phyloP scores from a whole-genome alignment of 495 filamentous ascomycete species.

The Aspergillus nidulans region DNA sequence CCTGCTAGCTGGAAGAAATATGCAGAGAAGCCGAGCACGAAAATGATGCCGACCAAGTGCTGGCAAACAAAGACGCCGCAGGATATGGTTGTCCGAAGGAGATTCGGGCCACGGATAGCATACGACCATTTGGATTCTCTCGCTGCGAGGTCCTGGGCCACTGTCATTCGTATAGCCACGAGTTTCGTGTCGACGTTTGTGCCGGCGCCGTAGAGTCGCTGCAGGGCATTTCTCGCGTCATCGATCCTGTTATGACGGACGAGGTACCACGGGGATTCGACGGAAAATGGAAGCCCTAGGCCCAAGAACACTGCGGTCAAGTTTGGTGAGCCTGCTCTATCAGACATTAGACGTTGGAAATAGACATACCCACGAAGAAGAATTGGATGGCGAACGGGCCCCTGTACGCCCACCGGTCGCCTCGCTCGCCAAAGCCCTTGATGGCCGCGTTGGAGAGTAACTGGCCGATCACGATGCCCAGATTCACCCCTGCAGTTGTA shows the following conservation, averaged over 20 bases:
- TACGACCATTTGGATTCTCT: background rate
- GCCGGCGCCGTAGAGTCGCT: background rate
- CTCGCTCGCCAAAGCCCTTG: too few relatives aligned
- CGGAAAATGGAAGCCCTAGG: background rate
- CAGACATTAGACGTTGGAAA: too few relatives aligned
- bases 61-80: background rate
- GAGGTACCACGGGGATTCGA: background rate
- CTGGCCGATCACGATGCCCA: background rate
- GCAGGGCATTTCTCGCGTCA: background rate
- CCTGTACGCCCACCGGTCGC: background rate
- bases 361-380: too few relatives aligned
- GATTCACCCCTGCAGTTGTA: background rate
- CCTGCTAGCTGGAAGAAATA: background rate
- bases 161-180: too few relatives aligned
- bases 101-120: background rate
- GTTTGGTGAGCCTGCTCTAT: too few relatives aligned
- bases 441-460: background rate
- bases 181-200: background rate
- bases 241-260: background rate
- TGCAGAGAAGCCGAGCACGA: background rate
- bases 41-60: background rate
- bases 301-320: background rate
- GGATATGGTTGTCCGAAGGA: background rate
- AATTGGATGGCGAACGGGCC: background rate
- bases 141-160: too few relatives aligned